Base-by-base conservation (phyloP, 2,329 filamentous ascomycete species). In the Stagonosporopsis rhizophila region DNA sequence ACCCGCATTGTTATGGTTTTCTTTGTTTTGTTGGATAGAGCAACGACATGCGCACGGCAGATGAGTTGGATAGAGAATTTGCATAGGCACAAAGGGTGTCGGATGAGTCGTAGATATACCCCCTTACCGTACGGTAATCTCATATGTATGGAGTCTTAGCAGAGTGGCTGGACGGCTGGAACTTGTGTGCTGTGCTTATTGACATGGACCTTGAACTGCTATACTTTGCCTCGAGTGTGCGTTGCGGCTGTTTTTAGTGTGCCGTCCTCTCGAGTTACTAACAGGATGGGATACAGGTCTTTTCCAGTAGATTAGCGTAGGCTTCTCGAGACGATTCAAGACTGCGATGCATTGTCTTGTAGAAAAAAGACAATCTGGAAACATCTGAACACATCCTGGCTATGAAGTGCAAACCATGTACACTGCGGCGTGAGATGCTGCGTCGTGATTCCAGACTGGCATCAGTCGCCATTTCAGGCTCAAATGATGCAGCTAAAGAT, bases 31-130 rank as follows among this genome's bases (percentile, higher is more conserved):
- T 32, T 20, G 34, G 4, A 47, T 56, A 47, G 42, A 56, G 46
- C 37, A 37, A 51, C 6, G 22, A 56, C 14, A 32, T 23, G 39
- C 17, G 35, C 22, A 42, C 25, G 37, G 42, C 23, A 32, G 46
- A 14, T 14, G 23, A 44, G 15, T 12, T 17, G 32, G 6, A 35
- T 27, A 19, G 22, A 30, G 23, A 15, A 19, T 19, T 6, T 22
- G 28, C 15, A 28, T 20, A 7, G 32, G 14, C 23, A n/a, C 25
- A 6, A 35, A 14, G 46, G 20, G 27, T 30, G 40, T 17, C n/a
- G 25, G 17, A 15, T 27, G n/a, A 27, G 17, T 12, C 3, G 42
- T 39, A 14, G 28, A 48, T 56, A 56, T 56, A 56, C 53, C 53
- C 48, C 42, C 5, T 45, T 15, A 40, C 44, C 44, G 23, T 35